A percentile compares a stretch with the other conserved stretches of the same genome.
phyloP scores from a whole-genome alignment of 1,284 basidiomycete genomes.

The Melampsora larici-populina region DNA sequence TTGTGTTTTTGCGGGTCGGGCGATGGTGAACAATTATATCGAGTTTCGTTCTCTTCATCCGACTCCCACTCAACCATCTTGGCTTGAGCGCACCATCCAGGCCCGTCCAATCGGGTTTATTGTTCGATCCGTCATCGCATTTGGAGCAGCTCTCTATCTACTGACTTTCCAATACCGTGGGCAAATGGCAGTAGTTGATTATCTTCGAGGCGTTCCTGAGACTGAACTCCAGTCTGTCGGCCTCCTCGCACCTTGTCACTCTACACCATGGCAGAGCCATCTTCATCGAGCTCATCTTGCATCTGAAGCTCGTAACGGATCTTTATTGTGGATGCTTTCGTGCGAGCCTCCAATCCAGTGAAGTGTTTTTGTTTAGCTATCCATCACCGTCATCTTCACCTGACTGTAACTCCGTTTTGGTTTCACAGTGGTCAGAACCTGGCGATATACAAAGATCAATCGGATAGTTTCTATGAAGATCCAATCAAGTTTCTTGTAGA shows the following conservation, averaged over 20 bases:
- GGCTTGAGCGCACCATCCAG: constrained; percentile 16
- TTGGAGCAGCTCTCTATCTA: constrained; percentile 66
- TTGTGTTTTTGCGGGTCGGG: constrained; percentile 72
- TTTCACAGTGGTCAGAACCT: constrained; percentile 44
- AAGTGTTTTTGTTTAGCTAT: constrained; percentile 57
- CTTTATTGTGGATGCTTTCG: constrained; percentile 70
- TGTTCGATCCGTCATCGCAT: constrained; percentile 59
- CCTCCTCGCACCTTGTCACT: constrained; percentile 94
- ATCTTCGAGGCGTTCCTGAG: constrained; percentile 55
- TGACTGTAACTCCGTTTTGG: not conserved
- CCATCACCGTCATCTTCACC: constrained; percentile 5
- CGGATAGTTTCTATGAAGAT: constrained; percentile 73
- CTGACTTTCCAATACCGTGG: constrained; percentile 70
- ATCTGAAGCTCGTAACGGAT: constrained; percentile 51
- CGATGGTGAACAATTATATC: constrained; percentile 61
- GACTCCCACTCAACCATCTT: not conserved
- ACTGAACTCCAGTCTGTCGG: constrained; percentile 65
- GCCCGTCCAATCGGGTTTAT: constrained; percentile 42
- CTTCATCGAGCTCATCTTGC: constrained; percentile 67
- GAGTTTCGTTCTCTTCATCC: constrained; percentile 5
- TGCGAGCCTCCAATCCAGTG: constrained; percentile 76
- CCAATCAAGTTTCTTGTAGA: constrained; percentile 66
- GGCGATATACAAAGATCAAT: constrained; percentile 71
- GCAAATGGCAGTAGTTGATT: constrained; percentile 68
- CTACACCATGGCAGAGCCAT: constrained; percentile 90